Evolutionary conservation across 2,329 filamentous ascomycete genomes (phyloP).

Genomic region (Aspergillus ruber): DNA sequence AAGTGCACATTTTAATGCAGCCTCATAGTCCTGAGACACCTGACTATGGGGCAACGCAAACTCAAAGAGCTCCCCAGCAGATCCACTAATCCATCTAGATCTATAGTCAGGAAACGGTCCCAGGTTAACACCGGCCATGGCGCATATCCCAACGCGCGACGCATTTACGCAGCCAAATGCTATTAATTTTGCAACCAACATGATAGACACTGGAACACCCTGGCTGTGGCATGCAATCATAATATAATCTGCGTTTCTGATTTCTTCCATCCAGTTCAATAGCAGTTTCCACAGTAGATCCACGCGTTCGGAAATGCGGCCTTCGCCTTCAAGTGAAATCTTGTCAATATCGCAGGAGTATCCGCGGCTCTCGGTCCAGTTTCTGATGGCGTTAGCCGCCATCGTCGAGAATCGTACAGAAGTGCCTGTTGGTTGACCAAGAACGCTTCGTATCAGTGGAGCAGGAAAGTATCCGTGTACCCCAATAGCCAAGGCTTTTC

Average conservation of each 20-base stretch:
- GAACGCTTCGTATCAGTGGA: constrained; percentile 75
- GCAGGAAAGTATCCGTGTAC: constrained; percentile 93
- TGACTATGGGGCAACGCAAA: constrained; percentile 76
- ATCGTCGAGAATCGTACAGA: constrained; percentile 89
- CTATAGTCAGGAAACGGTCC: constrained; percentile 92
- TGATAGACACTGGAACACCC: constrained; percentile 86
- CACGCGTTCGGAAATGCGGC: constrained; percentile 81
- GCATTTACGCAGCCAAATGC: constrained; percentile 76
- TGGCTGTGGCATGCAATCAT: constrained; percentile 92
- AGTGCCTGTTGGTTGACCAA: constrained; percentile 92
- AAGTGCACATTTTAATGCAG: constrained; percentile 66
- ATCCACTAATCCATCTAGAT: constrained; percentile 79
- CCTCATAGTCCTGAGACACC: constrained; percentile 74
- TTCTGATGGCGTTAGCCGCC: constrained; percentile 72
- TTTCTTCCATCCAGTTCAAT: constrained; percentile 88
- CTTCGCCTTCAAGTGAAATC: constrained; percentile 89
- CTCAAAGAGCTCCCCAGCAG: constrained; percentile 90
- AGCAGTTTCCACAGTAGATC: constrained; percentile 91
- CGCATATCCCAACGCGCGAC: constrained; percentile 77
- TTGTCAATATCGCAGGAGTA: constrained; percentile 82
- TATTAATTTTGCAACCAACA: constrained; percentile 87
- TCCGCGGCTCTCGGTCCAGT: constrained; percentile 70
- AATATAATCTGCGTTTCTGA: constrained; percentile 81
- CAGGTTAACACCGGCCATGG: constrained; percentile 83
- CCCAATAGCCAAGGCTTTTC: constrained; percentile 84